Percentiles rank a stretch among this genome's conserved stretches.
phyloP scores from a whole-genome alignment of 2,329 filamentous ascomycete species.

The Aspergillus sergii region DNA sequence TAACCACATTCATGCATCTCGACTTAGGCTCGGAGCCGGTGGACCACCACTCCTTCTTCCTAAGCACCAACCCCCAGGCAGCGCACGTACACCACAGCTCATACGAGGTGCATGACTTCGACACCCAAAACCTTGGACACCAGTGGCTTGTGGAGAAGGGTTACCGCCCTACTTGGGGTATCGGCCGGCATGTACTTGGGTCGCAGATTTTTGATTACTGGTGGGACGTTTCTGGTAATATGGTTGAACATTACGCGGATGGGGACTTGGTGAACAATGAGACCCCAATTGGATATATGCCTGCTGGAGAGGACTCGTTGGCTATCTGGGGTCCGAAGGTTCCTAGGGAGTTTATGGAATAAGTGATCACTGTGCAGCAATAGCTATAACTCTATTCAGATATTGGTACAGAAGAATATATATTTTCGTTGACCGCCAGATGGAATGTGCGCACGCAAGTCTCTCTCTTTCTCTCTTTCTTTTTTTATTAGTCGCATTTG shows the following conservation, averaged over 20 bases:
- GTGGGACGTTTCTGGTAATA: constrained; percentile 18
- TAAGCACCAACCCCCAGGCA: constrained; percentile 32
- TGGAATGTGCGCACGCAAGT: no score
- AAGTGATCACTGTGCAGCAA: no score
- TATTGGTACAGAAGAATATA: no score
- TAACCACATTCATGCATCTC: constrained; percentile 53
- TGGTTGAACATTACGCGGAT: constrained; percentile 23
- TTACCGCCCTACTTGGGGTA: constrained; percentile 37
- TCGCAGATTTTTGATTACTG: constrained; percentile 24
- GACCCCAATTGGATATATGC: constrained; percentile 36
- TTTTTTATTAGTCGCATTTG: no score
- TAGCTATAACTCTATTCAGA: no score
- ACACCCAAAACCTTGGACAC: constrained; percentile 56
- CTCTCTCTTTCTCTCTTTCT: no score
- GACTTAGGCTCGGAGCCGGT: constrained; percentile 50
- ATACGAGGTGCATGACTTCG: constrained; percentile 57
- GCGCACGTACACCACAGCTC: constrained; percentile 53
- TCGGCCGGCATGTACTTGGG: constrained; percentile 20
- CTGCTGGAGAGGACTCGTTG: constrained; percentile 35
- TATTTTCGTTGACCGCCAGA: no score
- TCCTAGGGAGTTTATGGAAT: constrained; percentile 14
- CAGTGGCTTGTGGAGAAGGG: constrained; percentile 52
- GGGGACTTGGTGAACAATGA: constrained; percentile 19
- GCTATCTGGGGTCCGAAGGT: constrained; percentile 42
- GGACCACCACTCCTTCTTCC: constrained; percentile 59